phyloP scores from a whole-genome alignment of 495 filamentous ascomycete species.

The Immersiella caudata region DNA sequence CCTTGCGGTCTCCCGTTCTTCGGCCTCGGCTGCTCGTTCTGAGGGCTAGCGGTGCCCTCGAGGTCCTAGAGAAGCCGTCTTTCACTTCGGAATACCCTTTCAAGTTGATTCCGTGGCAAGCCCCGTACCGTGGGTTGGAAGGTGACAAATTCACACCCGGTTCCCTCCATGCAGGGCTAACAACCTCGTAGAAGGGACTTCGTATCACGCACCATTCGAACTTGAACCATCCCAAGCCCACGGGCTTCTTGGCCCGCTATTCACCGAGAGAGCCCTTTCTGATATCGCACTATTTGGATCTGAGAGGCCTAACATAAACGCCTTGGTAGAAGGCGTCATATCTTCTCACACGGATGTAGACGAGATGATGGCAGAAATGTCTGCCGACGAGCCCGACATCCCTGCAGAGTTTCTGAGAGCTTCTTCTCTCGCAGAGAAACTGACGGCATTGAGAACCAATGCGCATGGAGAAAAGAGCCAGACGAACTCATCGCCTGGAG shows the following conservation, averaged over 20 bases:
- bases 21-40: slow-evolving; percentile 70
- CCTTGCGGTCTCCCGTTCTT: slow-evolving; percentile 57
- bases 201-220: slow-evolving; percentile 50
- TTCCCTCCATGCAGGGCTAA: slow-evolving; percentile 14
- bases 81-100: slow-evolving; percentile 53
- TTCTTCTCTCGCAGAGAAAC: slow-evolving; percentile 43
- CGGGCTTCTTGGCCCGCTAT: slow-evolving; percentile 47
- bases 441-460: slow-evolving; percentile 40
- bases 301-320: slow-evolving; percentile 36
- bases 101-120: slow-evolving; percentile 51
- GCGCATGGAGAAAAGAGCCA: neutral
- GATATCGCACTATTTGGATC: slow-evolving; percentile 51
- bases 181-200: slow-evolving; percentile 39
- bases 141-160: slow-evolving; percentile 32
- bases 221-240: slow-evolving; percentile 49
- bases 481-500: slow-evolving; percentile 1
- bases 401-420: slow-evolving; percentile 36
- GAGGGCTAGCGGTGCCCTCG: slow-evolving; percentile 67
- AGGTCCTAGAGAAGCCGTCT: slow-evolving; percentile 65
- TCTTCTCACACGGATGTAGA: slow-evolving; percentile 21
- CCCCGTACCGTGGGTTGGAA: slow-evolving; percentile 49
- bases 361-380: slow-evolving; percentile 33
- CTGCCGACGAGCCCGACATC: slow-evolving; percentile 26
- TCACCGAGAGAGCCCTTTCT: slow-evolving; percentile 46
- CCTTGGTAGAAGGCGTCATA: slow-evolving; percentile 41